Base-by-base conservation (phyloP, 2,329 filamentous ascomycete species). In the Cadophora luteo-olivacea region DNA sequence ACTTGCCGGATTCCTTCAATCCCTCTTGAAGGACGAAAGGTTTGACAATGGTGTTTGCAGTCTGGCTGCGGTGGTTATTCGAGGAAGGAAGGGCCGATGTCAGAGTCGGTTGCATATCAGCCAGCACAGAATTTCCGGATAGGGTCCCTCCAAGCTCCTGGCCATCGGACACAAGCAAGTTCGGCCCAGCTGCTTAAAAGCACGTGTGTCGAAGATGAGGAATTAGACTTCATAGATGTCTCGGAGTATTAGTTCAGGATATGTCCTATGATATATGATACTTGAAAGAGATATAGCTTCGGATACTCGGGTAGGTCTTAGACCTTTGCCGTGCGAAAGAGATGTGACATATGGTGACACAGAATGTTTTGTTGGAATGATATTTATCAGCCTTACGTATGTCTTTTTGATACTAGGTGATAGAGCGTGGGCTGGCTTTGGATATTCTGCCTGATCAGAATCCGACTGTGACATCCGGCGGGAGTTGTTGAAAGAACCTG, bases 321-420 rank as follows among this genome's bases (percentile, higher is more conserved):
- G 36, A 61, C 22, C 58, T 48, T 60, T 38, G 22, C 33, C 19
- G 55, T 38, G 41, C 41, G 45, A 19, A 49, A 49, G 33, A 38
- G 55, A 24, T 60, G 32, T 60, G 55, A 48, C 58, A 61, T 14
- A 45, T 29, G 58, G 58, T 48, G 58, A 61, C 24, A 61, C 58
- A 45, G 38, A 22, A 45, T 61, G 24, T 32, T 45, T 45, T 48
- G 58, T 48, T 61, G 58, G 58, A 61, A 32, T 12, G 9, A 11
- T 16, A 45, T 45, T 29, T 32, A 61, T 48, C 58, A 61, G 58
- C 58, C 58, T 61, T 61, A 61, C 58, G 24, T 32, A 61, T 61
- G 41, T 61, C 41, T 16, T 25, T 61, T 45, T 48, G 36, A 61
- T 48, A 61, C 22, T 61, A 7, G n/a, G 19, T 45, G 57, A 32